Evolutionary conservation across 495 filamentous ascomycete genomes (phyloP), one percentile per base, ranked within the genome.

Genomic region (Tuber brumale): DNA sequence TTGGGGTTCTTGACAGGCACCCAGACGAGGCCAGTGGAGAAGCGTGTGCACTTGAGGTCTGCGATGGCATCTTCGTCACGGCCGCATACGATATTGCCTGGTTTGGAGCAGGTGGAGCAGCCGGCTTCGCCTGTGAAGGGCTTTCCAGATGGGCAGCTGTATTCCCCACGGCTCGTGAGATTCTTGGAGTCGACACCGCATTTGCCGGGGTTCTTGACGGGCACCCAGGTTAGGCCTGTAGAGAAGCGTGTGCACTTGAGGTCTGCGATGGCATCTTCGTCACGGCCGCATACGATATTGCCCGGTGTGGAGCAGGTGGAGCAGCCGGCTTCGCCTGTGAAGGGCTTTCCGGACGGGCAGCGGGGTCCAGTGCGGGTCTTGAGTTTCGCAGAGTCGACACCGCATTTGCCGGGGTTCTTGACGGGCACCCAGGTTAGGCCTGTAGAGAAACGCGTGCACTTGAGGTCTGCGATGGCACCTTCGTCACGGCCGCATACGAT

Each of bases 291-390:
- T 12, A 73, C 71, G 12, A 48, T 39, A 41, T 73, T 73, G 44
- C 27, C 42, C 14, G 16, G n/a, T 3, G 0, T 44, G 7, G 45
- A 3, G 5, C 71, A 73, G 3, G 71, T 31, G 44, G 21, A 18
- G 71, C 71, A 73, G 0, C 23, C 23, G 3, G 18, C 23, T 37
- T 73, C 10, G 2, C 71, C 71, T 12, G 71, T 73, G 42, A 45
- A 73, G 71, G 71, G 42, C 42, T 72, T 73, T 48, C 27, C 39
- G 4, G 71, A 57, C 19, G 18, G 27, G 10, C 71, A 75, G 9
- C 37, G 41, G 37, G 2, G 5, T 39, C 5, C 37, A 4, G 3
- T 18, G 3, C 45, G 45, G 16, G 45, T 18, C 45, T 6, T 46
- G 45, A 51, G 73, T 23, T 23, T 14, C 7, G 27, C 39, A 39